Evolutionary conservation across 805 yeast genomes (phyloP).

Genomic region (Metschnikowia chrysomelidarum): DNA sequence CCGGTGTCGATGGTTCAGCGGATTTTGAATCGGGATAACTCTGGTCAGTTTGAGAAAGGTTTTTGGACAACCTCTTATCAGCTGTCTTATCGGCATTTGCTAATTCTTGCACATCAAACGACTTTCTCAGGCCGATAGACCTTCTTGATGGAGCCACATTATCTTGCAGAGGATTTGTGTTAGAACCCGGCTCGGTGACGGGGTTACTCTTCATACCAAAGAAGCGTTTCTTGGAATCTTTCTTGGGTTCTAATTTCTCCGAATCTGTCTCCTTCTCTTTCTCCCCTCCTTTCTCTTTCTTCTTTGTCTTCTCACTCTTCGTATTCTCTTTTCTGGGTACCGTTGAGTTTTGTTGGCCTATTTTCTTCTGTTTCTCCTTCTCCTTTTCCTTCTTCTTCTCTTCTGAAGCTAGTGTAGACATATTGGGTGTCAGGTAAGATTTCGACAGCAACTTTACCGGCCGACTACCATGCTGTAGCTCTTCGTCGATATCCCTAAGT

Average conservation of each 20-base stretch:
- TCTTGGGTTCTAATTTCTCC: neutral
- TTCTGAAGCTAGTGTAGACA: slow-evolving; percentile 13
- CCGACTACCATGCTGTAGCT: slow-evolving; percentile 10
- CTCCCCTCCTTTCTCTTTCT: slow-evolving; percentile 2
- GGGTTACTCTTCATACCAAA: slow-evolving; percentile 4
- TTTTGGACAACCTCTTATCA: too few relatives aligned
- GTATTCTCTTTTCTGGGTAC: slow-evolving; percentile 5
- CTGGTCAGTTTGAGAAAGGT: too few relatives aligned
- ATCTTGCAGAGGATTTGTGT: too few relatives aligned
- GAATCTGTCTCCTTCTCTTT: neutral
- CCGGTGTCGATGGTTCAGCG: slow-evolving; percentile 1
- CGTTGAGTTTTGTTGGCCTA: too few relatives aligned
- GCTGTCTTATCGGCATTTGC: too few relatives aligned
- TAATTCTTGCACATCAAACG: too few relatives aligned
- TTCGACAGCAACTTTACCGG: slow-evolving; percentile 23
- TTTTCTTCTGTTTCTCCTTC: too few relatives aligned
- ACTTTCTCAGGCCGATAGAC: too few relatives aligned
- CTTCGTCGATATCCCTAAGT: slow-evolving; percentile 13
- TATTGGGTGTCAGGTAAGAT: slow-evolving; percentile 33
- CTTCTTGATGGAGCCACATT: too few relatives aligned
- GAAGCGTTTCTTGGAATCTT: slow-evolving; percentile 2
- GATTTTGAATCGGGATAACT: too few relatives aligned
- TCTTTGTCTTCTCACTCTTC: slow-evolving; percentile 2
- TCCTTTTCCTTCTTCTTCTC: slow-evolving; percentile 2
- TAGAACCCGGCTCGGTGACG: too few relatives aligned